Percentiles rank a stretch among this genome's conserved stretches.
phyloP scores from a whole-genome alignment of 2,329 filamentous ascomycete genomes.

The Graphiopsis chlorocephala region DNA sequence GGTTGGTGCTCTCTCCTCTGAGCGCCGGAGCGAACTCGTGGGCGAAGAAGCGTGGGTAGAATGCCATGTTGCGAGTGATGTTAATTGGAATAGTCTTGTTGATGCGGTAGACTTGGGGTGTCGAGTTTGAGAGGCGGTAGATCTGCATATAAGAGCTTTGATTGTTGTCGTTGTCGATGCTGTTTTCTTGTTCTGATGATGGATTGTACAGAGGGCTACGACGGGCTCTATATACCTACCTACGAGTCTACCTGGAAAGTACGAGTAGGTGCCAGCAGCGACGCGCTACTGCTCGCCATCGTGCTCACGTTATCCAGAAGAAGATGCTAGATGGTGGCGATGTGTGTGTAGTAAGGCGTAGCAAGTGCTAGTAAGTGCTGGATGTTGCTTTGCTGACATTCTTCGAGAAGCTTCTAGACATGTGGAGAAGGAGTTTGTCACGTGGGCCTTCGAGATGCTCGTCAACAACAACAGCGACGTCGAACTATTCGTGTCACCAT shows the following conservation, averaged over 20 bases:
- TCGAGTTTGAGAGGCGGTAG: slow-evolving; percentile 25
- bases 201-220: neutral
- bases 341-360: neutral
- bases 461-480: neutral
- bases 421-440: neutral
- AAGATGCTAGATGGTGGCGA: slow-evolving; percentile 12
- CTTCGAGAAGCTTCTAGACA: slow-evolving; percentile 10
- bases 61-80: slow-evolving; percentile 36
- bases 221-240: slow-evolving; percentile 7
- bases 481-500: neutral
- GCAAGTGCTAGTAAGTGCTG: neutral
- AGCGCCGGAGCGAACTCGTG: slow-evolving; percentile 35
- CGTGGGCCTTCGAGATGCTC: neutral
- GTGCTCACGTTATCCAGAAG: slow-evolving; percentile 1
- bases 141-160: slow-evolving; percentile 21
- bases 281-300: neutral
- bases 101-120: slow-evolving; percentile 18
- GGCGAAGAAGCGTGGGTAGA: slow-evolving; percentile 36
- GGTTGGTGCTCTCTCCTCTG: slow-evolving; percentile 5
- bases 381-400: neutral
- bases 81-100: slow-evolving; percentile 19
- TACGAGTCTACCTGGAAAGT: slow-evolving; percentile 3
- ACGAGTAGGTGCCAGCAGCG: slow-evolving; percentile 1
- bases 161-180: slow-evolving; percentile 6
- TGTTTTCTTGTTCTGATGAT: slow-evolving; percentile 10